Evolutionary conservation across 352 stramenopile species (phyloP).

Genomic region (Pythium sukuiense): DNA sequence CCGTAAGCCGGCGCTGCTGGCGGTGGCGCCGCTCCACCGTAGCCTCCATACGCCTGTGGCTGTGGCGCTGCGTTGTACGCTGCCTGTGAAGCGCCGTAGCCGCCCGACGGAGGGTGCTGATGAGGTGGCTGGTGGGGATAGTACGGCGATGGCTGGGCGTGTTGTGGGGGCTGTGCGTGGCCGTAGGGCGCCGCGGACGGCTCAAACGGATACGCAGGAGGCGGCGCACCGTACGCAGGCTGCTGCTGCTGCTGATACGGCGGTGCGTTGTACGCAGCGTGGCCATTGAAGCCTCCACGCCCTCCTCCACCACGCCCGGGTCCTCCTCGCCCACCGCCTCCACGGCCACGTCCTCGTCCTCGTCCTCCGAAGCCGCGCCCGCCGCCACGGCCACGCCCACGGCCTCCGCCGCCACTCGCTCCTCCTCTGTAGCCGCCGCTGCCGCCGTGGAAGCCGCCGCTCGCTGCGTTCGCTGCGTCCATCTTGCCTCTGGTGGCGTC

Average conservation of each 20-base stretch:
- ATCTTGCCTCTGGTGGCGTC: conserved; percentile 3
- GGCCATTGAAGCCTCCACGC: background rate
- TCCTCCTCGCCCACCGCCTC: conserved; percentile 33
- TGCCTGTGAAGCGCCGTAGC: background rate
- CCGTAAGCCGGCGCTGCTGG: background rate
- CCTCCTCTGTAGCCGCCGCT: conserved; percentile 24
- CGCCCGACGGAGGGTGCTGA: background rate
- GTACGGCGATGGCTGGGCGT: conserved; percentile 6
- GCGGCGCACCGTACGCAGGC: background rate
- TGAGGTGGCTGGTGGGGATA: background rate
- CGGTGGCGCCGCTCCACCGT: conserved; percentile 10
- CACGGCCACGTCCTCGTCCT: conserved; percentile 34
- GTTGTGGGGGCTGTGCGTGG: conserved; percentile 7
- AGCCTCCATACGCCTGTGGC: conserved; percentile 1
- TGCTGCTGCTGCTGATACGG: conserved; percentile 5
- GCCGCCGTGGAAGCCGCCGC: conserved; percentile 35
- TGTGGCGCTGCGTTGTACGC: background rate
- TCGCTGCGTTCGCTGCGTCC: conserved; percentile 19
- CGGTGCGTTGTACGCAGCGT: conserved; percentile 9
- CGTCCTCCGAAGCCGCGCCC: conserved; percentile 27
- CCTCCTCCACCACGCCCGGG: background rate
- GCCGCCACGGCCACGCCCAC: conserved; percentile 34
- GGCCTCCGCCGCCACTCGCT: conserved; percentile 30
- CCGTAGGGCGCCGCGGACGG: conserved; percentile 14
- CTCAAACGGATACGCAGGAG: conserved; percentile 14